These are phyloP conservation scores for Eurotiales sp. DNA, from an alignment of 2,329 filamentous ascomycete genomes.

Conservation along the genomic window DNA sequence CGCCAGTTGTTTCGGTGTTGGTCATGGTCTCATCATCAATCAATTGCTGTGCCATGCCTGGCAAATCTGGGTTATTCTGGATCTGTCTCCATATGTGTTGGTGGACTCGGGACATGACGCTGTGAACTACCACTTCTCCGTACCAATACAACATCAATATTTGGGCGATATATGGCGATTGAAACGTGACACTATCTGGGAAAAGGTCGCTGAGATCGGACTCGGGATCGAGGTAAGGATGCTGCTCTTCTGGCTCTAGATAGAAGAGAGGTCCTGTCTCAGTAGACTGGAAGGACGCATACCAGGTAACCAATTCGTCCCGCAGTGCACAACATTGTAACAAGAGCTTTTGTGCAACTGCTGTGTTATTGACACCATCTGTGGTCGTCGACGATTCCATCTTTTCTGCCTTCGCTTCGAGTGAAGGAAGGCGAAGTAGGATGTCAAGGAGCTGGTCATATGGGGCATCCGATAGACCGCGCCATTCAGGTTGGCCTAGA, in stretches of 20 bases:
- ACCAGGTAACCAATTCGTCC: conserved; percentile 12
- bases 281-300: conserved; percentile 11
- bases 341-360: conserved; percentile 4
- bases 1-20: conserved; percentile 9
- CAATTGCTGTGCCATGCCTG: background rate
- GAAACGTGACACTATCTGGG: conserved; percentile 12
- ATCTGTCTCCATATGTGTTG: background rate
- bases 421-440: conserved; percentile 10
- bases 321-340: conserved; percentile 9
- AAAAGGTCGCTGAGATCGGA: conserved; percentile 12
- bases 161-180: conserved; percentile 12
- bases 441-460: conserved; percentile 14
- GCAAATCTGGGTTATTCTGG: background rate
- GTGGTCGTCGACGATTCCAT: conserved; percentile 6
- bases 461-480: conserved; percentile 12
- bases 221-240: conserved; percentile 13
- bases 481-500: conserved; percentile 14
- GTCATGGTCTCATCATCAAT: conserved; percentile 3
- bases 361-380: background rate
- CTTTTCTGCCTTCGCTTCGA: conserved; percentile 12
- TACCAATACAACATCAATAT: conserved; percentile 14
- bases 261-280: conserved; percentile 12
- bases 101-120: conserved; percentile 13
- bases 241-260: conserved; percentile 13
- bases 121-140: conserved; percentile 14